A percentile compares a stretch with the other conserved stretches of the same genome.
Evolutionary conservation across 495 filamentous ascomycete genomes (phyloP).

Genomic region (Arthonia radiata): DNA sequence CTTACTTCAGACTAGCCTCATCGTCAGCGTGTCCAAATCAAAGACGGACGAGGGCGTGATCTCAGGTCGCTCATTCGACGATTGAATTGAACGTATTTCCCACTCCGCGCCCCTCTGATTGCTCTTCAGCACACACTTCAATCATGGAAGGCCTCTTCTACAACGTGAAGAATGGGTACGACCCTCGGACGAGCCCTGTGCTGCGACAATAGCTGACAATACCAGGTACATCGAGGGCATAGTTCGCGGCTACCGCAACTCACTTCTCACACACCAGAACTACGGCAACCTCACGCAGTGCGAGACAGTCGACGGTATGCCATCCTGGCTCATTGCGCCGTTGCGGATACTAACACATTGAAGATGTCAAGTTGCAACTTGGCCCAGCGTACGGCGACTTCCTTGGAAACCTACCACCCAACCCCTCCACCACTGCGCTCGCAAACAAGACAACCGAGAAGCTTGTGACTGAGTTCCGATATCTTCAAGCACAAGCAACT

Average conservation of each 20-base stretch:
- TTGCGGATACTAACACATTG: slow-evolving; percentile 1
- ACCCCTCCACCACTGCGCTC: slow-evolving; percentile 85
- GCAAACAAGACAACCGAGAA: slow-evolving; percentile 93
- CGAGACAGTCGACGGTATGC: slow-evolving; percentile 85
- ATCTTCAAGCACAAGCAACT: slow-evolving; percentile 73
- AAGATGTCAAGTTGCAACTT: slow-evolving; percentile 95
- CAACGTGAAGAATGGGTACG: slow-evolving; percentile 83
- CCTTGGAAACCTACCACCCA: slow-evolving; percentile 79
- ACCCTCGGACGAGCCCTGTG: slow-evolving; percentile 1
- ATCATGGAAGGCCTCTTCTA: slow-evolving; percentile 87
- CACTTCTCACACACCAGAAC: slow-evolving; percentile 68
- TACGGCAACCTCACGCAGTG: slow-evolving; percentile 95
- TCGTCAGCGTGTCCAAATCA: no score
- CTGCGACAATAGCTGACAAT: slow-evolving; percentile 3
- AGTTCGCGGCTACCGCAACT: slow-evolving; percentile 88
- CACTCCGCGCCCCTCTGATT: no score
- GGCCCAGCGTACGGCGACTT: slow-evolving; percentile 93
- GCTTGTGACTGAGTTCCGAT: slow-evolving; percentile 90
- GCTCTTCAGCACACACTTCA: no score
- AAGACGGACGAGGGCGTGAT: no score
- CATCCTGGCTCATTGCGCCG: no score
- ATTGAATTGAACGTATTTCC: no score
- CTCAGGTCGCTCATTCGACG: no score
- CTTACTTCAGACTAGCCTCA: no score
- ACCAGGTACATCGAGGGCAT: slow-evolving; percentile 84